Evolutionary conservation across 2,329 filamentous ascomycete species (phyloP).

Genomic region (Trichoderma hamatum): DNA sequence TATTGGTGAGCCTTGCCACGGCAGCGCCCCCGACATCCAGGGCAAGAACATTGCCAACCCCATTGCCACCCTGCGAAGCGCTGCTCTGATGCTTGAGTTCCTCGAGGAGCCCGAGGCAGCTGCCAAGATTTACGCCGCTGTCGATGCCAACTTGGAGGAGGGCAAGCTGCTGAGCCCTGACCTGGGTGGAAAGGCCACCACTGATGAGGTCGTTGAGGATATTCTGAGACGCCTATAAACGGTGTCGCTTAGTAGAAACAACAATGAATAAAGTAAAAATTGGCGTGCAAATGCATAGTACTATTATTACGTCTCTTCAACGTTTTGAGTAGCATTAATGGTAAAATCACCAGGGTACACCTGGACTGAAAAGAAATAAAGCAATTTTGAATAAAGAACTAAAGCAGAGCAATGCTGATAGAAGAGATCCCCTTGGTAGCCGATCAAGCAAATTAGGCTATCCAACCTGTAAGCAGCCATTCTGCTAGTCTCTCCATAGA

Average conservation of each 20-base stretch:
- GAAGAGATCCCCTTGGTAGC: not conserved
- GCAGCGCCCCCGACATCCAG: conserved; percentile 93
- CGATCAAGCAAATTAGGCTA: not conserved
- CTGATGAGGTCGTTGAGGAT: conserved; percentile 84
- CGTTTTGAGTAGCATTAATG: not conserved
- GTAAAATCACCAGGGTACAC: not conserved
- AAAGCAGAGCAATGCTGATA: not conserved
- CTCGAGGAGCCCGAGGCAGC: conserved; percentile 84
- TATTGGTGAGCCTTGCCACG: conserved; percentile 98
- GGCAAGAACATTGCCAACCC: conserved; percentile 93
- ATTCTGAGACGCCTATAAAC: conserved; percentile 77
- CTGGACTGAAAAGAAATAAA: not conserved
- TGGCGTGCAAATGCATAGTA: not conserved
- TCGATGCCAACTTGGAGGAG: conserved; percentile 87
- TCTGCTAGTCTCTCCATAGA: not conserved
- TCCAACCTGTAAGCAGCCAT: not conserved
- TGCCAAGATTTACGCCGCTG: conserved; percentile 85
- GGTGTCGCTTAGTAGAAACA: not conserved
- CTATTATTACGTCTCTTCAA: not conserved
- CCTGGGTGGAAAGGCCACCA: conserved; percentile 83
- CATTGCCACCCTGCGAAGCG: conserved; percentile 88
- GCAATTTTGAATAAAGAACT: conserved; percentile 4
- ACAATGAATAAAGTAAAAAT: not conserved
- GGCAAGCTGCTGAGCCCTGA: conserved; percentile 84
- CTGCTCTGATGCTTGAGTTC: conserved; percentile 96